Conservation (phyloP, 2,329 filamentous ascomycete species). For the Diaporthe ampelina region DNA sequence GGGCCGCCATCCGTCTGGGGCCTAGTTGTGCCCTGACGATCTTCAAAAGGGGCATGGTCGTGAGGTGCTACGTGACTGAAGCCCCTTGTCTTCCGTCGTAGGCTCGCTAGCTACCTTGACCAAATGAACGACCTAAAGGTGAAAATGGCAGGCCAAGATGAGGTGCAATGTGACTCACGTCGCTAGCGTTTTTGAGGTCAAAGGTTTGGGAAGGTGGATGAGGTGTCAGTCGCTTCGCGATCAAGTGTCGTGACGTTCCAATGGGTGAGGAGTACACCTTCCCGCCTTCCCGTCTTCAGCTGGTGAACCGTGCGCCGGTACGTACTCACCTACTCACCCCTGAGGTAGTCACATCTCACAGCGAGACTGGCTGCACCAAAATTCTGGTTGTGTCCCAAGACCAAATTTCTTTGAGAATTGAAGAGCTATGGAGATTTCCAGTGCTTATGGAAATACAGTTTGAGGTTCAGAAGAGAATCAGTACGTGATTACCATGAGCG, state of each 20-base stretch:
- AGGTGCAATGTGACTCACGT: conserved; percentile 7
- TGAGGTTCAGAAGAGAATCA: background rate
- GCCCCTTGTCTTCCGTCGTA: background rate
- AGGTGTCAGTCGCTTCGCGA: background rate
- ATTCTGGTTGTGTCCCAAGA: too few species aligned
- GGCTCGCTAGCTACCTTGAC: conserved; percentile 3
- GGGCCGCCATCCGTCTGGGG: background rate
- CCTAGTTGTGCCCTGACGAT: conserved; percentile 5
- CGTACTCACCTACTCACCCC: conserved; percentile 8
- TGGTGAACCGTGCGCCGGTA: conserved; percentile 27
- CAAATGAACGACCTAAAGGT: background rate
- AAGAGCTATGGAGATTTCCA: background rate
- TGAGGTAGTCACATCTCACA: background rate
- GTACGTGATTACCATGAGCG: background rate
- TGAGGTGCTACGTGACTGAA: conserved; percentile 19
- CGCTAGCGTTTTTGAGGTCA: background rate
- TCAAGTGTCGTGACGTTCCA: background rate
- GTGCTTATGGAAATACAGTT: background rate
- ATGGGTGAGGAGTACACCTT: conserved; percentile 3
- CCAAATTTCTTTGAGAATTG: too few species aligned
- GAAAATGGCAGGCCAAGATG: background rate
- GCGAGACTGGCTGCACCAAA: background rate
- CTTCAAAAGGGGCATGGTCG: conserved; percentile 28
- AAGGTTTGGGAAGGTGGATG: background rate
- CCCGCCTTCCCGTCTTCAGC: conserved; percentile 1